Evolutionary conservation across 495 filamentous ascomycete species (phyloP).

Genomic region (Sporormia fimetaria): DNA sequence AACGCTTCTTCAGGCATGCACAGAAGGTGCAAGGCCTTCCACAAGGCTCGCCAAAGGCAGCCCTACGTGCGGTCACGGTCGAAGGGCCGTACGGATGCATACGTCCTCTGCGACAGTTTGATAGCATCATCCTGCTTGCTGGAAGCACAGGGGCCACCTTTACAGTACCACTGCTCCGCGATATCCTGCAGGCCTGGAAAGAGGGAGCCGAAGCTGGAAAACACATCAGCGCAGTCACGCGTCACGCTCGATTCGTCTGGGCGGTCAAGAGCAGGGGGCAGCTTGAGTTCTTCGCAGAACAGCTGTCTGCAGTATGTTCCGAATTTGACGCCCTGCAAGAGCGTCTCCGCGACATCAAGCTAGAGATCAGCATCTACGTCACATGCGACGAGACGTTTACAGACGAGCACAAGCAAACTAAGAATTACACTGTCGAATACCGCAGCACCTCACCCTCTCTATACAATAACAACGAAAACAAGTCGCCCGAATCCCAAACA

Average conservation of each 20-base stretch:
- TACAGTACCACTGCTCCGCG: slow-evolving; percentile 42
- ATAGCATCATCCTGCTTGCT: slow-evolving; percentile 52
- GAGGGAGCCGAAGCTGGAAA: slow-evolving; percentile 12
- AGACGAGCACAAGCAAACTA: slow-evolving; percentile 26
- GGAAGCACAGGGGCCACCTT: slow-evolving; percentile 48
- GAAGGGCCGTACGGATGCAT: slow-evolving; percentile 46
- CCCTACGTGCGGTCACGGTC: slow-evolving; percentile 23
- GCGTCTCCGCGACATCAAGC: slow-evolving; percentile 30
- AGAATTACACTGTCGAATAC: slow-evolving; percentile 15
- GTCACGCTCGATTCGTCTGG: slow-evolving; percentile 59
- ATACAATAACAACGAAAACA: too few relatives aligned
- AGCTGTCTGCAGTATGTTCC: slow-evolving; percentile 46
- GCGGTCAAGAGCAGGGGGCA: slow-evolving; percentile 59
- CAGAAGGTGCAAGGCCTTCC: slow-evolving; percentile 38
- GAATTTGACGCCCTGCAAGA: slow-evolving; percentile 36
- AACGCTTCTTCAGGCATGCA: slow-evolving; percentile 52
- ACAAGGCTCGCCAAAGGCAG: slow-evolving; percentile 37
- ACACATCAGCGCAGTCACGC: slow-evolving; percentile 42
- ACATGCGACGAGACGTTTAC: slow-evolving; percentile 45
- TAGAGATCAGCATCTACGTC: slow-evolving; percentile 49
- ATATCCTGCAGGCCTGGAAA: slow-evolving; percentile 36
- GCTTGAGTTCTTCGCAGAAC: slow-evolving; percentile 54
- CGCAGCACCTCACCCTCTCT: slow-evolving; percentile 8
- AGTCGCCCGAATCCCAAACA: too few relatives aligned
- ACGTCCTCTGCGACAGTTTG: slow-evolving; percentile 42